Base-by-base conservation (phyloP, 352 stramenopile genomes). In the Pythium brachiatum region DNA sequence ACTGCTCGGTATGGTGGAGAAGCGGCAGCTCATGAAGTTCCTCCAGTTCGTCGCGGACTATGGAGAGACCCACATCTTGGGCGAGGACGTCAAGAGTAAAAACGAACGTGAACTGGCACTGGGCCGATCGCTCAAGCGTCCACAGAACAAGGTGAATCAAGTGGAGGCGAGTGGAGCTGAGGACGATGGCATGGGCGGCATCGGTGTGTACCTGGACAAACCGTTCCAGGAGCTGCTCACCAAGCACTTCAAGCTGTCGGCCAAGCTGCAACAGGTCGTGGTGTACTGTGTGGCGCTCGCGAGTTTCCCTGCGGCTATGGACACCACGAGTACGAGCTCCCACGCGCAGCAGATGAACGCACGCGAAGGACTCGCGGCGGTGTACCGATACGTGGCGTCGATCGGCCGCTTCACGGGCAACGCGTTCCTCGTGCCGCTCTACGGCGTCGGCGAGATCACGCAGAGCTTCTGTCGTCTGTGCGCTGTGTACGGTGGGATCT, bases 11-110 rank as follows among this genome's bases (percentile, higher is more conserved):
- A 86, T 94, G 76, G 73, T 89, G 16, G 89, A 97, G 64, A 97
- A 97, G 59, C 82, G 89, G 2, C 76, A 88, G 64, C 63, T 97
- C 57, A 97, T 97, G 89, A 94, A 94, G 62, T 97, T 97, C 50
- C 47, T 96, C 26, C 89, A 96, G 70, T 96, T 94, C 51, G 84
- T 89, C 25, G 88, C 88, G 2, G 89, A 97, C 69, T 92, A 92
- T 46, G 81, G 82, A 6, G 81, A 90, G 66, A 88, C 77, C 23
- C 70, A 86, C 53, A 83, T 92, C 70, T 66, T 76, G 4, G 76
- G 82, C 36, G 74, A 92, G 47, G 88, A 94, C 29, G 81, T 95
- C 0, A 78, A 69, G 47, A 92, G 78, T n/a, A 86, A 89, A 34
- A 97, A 97, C 69, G 89, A 97, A 62, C 81, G 83, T 0, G 79